Evolutionary conservation across 2,329 filamentous ascomycete species (phyloP).

Genomic region (Thermothelomyces thermophilus): DNA sequence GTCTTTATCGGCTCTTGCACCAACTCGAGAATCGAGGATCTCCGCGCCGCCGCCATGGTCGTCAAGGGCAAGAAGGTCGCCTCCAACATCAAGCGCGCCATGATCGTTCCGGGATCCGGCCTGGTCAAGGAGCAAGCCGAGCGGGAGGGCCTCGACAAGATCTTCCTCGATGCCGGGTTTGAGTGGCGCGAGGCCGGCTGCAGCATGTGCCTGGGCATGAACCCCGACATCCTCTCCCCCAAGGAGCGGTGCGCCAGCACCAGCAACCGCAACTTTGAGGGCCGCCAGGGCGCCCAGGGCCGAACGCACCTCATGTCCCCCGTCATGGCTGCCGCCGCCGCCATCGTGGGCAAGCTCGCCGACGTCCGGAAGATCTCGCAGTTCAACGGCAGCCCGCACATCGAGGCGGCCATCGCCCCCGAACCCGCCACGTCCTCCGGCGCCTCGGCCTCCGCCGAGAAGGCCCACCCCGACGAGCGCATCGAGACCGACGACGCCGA

Average conservation of each 20-base stretch:
- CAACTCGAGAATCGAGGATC: slow-evolving; percentile 92
- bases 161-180: slow-evolving; percentile 87
- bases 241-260: slow-evolving; percentile 92
- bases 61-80: slow-evolving; percentile 85
- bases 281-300: slow-evolving; percentile 84
- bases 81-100: slow-evolving; percentile 80
- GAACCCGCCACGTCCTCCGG: slow-evolving; percentile 8
- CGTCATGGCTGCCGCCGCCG: slow-evolving; percentile 89
- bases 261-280: slow-evolving; percentile 96
- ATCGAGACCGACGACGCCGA: slow-evolving; percentile 46
- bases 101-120: slow-evolving; percentile 95
- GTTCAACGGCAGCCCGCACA: slow-evolving; percentile 52
- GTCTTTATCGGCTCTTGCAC: slow-evolving; percentile 98
- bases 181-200: slow-evolving; percentile 98
- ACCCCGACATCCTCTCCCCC: slow-evolving; percentile 91
- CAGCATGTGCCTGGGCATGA: slow-evolving; percentile 99
- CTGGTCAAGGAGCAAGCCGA: slow-evolving; percentile 91
- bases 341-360: slow-evolving; percentile 81
- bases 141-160: slow-evolving; percentile 83
- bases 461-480: slow-evolving; percentile 48
- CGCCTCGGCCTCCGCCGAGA: slow-evolving; percentile 24
- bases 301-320: slow-evolving; percentile 96
- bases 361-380: slow-evolving; percentile 77
- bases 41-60: slow-evolving; percentile 77
- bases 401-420: slow-evolving; percentile 46